These are phyloP conservation scores for Coelastrella sp. DNA, from an alignment of 139 green algal genomes.

Conservation along the genomic window DNA sequence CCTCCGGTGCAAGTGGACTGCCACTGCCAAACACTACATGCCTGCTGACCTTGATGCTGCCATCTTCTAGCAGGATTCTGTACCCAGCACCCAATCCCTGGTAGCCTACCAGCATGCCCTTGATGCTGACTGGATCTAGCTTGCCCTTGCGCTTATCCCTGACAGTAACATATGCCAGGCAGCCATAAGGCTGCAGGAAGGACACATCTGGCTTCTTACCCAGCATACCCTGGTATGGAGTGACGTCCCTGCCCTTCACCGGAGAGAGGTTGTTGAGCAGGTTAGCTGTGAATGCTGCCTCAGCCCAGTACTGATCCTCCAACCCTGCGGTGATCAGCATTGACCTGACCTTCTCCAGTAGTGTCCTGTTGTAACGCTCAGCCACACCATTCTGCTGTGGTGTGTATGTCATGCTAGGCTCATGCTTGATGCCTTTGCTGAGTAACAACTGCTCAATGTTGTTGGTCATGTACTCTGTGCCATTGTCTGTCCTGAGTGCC, in stretches of 20 bases:
- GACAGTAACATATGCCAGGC: conserved; percentile 14
- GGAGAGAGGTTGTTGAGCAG: conserved; percentile 30
- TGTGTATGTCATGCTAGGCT: conserved; percentile 45
- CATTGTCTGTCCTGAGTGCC: background rate
- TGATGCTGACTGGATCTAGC: background rate
- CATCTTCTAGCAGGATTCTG: conserved; percentile 26
- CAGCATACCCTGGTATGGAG: conserved; percentile 43
- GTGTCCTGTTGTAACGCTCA: conserved; percentile 52
- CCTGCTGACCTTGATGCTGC: background rate
- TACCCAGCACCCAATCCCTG: conserved; percentile 19
- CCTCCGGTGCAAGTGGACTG: conserved; percentile 9
- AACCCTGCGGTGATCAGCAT: conserved; percentile 27
- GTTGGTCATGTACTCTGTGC: background rate
- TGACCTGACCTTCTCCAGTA: conserved; percentile 17
- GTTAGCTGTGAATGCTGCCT: conserved; percentile 10
- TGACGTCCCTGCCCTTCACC: background rate
- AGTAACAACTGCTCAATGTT: background rate
- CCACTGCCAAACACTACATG: conserved; percentile 47
- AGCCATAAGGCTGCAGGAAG: conserved; percentile 46
- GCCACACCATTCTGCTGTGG: conserved; percentile 54
- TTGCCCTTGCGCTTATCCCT: conserved; percentile 42
- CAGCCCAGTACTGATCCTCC: background rate
- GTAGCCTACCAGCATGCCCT: conserved; percentile 48
- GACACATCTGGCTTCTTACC: conserved; percentile 44
- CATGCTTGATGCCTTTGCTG: conserved; percentile 41